These are phyloP conservation scores for Chlamydomonas eustigma DNA, from an alignment of 139 green algal species.

Conservation along the genomic window DNA sequence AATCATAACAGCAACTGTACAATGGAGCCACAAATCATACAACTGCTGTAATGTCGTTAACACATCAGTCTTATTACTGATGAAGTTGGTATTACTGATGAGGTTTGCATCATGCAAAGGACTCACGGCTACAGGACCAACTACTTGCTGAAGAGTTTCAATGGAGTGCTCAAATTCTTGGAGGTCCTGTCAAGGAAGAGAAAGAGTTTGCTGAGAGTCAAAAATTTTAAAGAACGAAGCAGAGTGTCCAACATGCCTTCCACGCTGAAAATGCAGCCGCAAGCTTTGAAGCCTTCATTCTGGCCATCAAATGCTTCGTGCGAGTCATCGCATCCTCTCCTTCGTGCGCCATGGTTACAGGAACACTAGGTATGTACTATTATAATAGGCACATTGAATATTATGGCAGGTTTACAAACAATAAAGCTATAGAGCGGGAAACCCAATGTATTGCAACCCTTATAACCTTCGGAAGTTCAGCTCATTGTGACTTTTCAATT, in stretches of 20 bases:
- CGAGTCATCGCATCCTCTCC: neutral
- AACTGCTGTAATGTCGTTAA: conserved; percentile 6
- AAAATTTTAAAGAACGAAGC: neutral
- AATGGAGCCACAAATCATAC: neutral
- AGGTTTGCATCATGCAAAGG: neutral
- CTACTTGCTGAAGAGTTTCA: neutral
- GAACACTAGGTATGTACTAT: too few relatives aligned
- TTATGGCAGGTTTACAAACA: too few relatives aligned
- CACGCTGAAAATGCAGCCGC: neutral
- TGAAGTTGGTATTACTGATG: neutral
- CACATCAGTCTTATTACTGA: neutral
- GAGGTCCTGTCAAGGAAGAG: neutral
- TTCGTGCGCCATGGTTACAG: neutral
- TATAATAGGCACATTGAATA: too few relatives aligned
- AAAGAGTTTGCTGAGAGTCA: neutral
- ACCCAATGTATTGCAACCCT: too few relatives aligned
- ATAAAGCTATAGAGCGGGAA: too few relatives aligned
- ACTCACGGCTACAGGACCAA: neutral
- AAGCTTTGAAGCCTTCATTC: neutral
- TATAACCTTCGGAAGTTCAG: conserved; percentile 1
- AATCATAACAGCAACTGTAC: neutral
- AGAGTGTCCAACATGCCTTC: neutral
- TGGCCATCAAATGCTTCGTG: neutral
- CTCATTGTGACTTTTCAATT: neutral
- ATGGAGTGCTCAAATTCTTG: neutral